Base-by-base conservation (phyloP, 371 early-diverging fungal species). In the Mucor indicus region DNA sequence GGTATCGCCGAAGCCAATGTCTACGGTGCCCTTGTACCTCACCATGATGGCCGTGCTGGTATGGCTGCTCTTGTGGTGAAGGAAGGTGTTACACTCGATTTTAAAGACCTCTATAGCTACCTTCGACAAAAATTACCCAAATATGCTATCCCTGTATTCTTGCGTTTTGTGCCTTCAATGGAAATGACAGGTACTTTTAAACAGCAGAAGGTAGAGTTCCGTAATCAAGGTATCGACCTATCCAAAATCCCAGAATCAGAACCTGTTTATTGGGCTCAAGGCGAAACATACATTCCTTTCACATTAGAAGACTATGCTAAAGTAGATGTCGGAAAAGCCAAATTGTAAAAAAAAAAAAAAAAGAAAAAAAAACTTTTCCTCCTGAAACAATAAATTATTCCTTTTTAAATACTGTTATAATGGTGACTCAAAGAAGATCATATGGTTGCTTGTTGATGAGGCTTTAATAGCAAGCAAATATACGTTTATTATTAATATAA, bases 11-110 rank as follows among this genome's bases (percentile, higher is more conserved):
- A 86, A 44, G 79, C 76, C 42, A 86, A 83, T 53, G 79, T 85
- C 2, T 86, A 83, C 42, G 86, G 85, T 5, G 66, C 64, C 2
- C 32, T 54, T 6, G 60, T 76, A 7, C 75, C 78, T 10, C 46
- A 61, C 3, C 66, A 80, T 36, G 82, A 85, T 52, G 86, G 87
- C 4, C 65, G 79, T 30, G 87, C 85, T 9, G 87, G 87, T 24
- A 89, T 89, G 89, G 89, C 84, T 13, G 84, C 84, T 3, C 53
- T 89, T 52, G 67, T 67, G 0, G 16, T 64, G 3, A 50, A 56
- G 17, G 44, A 50, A 22, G 52, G 51, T 2, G 49, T 20, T 4
- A 27, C 23, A 0, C 48, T 77, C 10, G 66, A 66, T 13, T 55
- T 64, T 17, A 44, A 27, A 9, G 59, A 57, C 0, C 53, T 80